phyloP scores from a whole-genome alignment of 495 filamentous ascomycete genomes.

The Cenococcum geophilum region DNA sequence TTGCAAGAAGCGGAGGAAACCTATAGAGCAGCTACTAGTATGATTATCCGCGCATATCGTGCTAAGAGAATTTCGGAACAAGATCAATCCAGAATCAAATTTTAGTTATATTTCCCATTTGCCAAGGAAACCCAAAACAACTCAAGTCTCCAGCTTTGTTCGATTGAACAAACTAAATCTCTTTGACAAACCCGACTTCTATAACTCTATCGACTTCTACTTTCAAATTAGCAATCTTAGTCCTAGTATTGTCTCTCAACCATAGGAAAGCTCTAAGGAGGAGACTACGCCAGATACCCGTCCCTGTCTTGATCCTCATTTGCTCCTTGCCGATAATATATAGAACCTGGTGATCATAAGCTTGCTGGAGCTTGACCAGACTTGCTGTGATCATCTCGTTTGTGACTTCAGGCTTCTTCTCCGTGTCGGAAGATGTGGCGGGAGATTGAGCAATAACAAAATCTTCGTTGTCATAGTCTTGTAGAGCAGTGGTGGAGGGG shows the following conservation, averaged over 20 bases:
- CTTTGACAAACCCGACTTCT: conserved; percentile 39
- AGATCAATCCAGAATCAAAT: no score
- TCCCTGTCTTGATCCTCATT: conserved; percentile 47
- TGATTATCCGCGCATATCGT: no score
- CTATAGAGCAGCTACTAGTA: no score
- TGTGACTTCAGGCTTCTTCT: not conserved
- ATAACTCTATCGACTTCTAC: conserved; percentile 33
- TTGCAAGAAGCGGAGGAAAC: no score
- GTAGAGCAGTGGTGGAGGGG: not conserved
- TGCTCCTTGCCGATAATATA: conserved; percentile 72
- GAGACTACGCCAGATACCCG: conserved; percentile 43
- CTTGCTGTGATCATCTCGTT: conserved; percentile 6
- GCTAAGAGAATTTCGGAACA: no score
- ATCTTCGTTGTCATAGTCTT: not conserved
- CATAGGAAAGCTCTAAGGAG: conserved; percentile 56
- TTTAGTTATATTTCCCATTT: no score
- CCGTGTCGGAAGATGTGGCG: conserved; percentile 15
- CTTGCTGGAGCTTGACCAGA: conserved; percentile 43
- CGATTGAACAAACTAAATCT: conserved; percentile 21
- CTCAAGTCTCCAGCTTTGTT: no score
- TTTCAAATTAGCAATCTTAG: conserved; percentile 35
- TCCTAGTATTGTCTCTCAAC: conserved; percentile 53
- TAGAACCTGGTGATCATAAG: conserved; percentile 55
- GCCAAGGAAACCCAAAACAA: no score
- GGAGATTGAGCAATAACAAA: not conserved